Evolutionary conservation across 176 grass and related monocot species (phyloP).

Genomic region (Chloris gayana): DNA sequence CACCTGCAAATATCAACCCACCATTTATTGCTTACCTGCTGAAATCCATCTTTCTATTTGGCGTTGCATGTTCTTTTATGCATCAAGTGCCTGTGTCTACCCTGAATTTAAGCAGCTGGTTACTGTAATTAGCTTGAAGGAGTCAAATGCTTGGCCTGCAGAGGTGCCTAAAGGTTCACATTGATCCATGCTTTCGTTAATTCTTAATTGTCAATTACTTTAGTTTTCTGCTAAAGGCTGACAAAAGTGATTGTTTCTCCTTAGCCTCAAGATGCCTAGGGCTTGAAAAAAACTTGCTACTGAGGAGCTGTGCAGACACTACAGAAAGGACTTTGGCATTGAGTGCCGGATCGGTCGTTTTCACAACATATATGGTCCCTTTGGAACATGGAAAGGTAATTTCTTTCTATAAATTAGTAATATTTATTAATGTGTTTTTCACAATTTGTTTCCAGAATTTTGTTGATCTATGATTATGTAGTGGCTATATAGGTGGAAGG

Average conservation of each 20-base stretch:
- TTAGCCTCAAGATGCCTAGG: conserved; percentile 98
- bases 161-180: conserved; percentile 51
- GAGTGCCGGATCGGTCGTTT: conserved; percentile 90
- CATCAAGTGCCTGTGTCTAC: conserved; percentile 88
- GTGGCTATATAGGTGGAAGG: conserved; percentile 59
- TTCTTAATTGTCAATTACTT: background rate
- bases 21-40: background rate
- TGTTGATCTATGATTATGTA: background rate
- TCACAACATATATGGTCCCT: conserved; percentile 97
- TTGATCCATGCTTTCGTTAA: conserved; percentile 27
- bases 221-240: background rate
- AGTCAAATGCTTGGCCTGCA: conserved; percentile 89
- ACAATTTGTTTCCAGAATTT: background rate
- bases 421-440: background rate
- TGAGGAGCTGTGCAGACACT: conserved; percentile 98
- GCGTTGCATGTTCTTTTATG: conserved; percentile 70
- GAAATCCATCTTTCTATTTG: background rate
- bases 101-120: conserved; percentile 92
- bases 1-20: too few species aligned
- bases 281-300: conserved; percentile 93
- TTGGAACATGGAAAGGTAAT: conserved; percentile 96
- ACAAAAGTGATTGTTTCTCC: conserved; percentile 23
- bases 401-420: conserved; percentile 6
- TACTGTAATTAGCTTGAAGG: conserved; percentile 87
- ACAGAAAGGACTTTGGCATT: conserved; percentile 94